A percentile compares a stretch with the other conserved stretches of the same genome.
phyloP scores from a whole-genome alignment of 768 basidiomycete genomes.

The Thelephora ganbajun region DNA sequence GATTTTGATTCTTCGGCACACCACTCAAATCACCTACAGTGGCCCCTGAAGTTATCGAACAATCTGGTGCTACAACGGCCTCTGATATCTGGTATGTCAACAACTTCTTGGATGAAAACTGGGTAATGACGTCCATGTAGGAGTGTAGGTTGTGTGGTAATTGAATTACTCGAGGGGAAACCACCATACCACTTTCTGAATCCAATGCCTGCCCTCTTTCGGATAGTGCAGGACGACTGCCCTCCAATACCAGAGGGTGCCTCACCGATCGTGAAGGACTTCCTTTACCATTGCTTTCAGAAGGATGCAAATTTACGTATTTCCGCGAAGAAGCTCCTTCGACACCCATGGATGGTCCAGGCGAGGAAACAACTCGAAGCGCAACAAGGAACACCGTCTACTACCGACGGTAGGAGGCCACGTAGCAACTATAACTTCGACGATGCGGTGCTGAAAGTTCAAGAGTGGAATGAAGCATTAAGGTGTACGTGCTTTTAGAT shows the following conservation, averaged over 20 bases:
- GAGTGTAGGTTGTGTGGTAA: constrained; percentile 95
- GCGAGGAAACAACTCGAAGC: constrained; percentile 60
- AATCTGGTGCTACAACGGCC: constrained; percentile 91
- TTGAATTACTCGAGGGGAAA: constrained; percentile 82
- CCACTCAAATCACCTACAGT: constrained; percentile 28
- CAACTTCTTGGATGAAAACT: neutral
- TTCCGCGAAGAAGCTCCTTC: constrained; percentile 81
- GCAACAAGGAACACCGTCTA: constrained; percentile 21
- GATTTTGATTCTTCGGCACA: neutral
- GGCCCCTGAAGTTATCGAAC: constrained; percentile 99
- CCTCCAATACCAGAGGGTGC: constrained; percentile 95
- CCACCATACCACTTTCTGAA: constrained; percentile 94
- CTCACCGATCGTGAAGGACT: constrained; percentile 91
- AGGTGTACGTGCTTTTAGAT: constrained; percentile 43
- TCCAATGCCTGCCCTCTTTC: constrained; percentile 96
- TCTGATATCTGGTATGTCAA: constrained; percentile 83
- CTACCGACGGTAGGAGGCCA: constrained; percentile 30
- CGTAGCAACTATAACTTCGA: constrained; percentile 80
- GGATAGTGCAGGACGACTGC: constrained; percentile 96
- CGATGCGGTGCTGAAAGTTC: constrained; percentile 87
- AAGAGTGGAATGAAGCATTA: constrained; percentile 97
- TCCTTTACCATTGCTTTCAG: constrained; percentile 95
- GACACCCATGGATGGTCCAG: constrained; percentile 93
- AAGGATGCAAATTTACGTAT: constrained; percentile 93
- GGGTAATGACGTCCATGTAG: constrained; percentile 14